phyloP scores from a whole-genome alignment of 805 yeast genomes.

The Lachancea quebecensis region DNA sequence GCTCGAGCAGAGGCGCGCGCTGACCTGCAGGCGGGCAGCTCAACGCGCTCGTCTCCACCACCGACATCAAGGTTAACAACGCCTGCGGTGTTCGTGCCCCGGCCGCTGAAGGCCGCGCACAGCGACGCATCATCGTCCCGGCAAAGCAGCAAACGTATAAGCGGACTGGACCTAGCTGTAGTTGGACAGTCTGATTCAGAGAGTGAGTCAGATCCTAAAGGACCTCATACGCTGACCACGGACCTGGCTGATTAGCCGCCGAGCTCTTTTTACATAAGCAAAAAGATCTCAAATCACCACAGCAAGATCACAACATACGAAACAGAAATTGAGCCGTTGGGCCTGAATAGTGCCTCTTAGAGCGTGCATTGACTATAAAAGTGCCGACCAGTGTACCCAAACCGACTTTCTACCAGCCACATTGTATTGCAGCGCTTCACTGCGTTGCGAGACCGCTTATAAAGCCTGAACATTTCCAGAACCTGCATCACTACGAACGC shows the following conservation, averaged over 20 bases:
- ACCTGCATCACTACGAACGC: background rate
- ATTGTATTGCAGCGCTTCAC: too few species aligned
- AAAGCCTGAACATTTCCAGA: background rate
- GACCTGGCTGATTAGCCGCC: too few species aligned
- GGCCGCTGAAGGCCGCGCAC: conserved; percentile 20
- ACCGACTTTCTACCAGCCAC: too few species aligned
- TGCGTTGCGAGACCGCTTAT: too few species aligned
- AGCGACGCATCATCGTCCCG: conserved; percentile 5
- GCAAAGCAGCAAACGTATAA: conserved; percentile 7
- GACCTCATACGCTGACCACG: too few species aligned
- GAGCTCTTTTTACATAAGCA: too few species aligned
- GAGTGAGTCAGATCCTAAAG: background rate
- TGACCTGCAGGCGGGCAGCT: background rate
- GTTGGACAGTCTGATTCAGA: background rate
- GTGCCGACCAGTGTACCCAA: too few species aligned
- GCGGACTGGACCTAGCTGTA: conserved; percentile 7
- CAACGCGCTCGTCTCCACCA: background rate
- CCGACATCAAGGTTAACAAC: background rate
- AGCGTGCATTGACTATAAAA: too few species aligned
- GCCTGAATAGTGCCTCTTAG: too few species aligned
- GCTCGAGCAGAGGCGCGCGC: background rate
- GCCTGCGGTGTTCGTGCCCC: conserved; percentile 14
- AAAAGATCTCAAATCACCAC: too few species aligned
- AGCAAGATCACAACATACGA: too few species aligned
- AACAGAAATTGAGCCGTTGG: too few species aligned